Evolutionary conservation across 1,284 basidiomycete species (phyloP), one percentile per base, ranked within the genome.

Genomic region (Termitomyces sp.): DNA sequence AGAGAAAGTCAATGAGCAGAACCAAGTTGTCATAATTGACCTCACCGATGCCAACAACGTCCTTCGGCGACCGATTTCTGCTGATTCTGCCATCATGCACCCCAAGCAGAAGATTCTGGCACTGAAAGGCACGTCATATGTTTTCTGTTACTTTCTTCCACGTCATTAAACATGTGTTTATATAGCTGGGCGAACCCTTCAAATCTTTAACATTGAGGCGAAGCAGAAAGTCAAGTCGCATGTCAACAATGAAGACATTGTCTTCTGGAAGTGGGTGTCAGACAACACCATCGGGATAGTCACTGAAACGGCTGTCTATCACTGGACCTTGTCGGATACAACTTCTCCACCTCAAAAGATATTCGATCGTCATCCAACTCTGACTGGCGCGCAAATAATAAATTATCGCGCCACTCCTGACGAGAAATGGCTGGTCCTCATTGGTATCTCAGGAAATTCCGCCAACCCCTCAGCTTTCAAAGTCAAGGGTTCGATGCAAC

Each of bases 231-330:
- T 99, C 70, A 97, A 97, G 68, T 93, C 95, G 21, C 94, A 99
- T 69, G 77, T 88, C 55, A 95, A 90, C 78, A 88, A 86, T 68
- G 94, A 98, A 69, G 97, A 99, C 65, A 83, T 99, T 56, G 86
- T 91, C 39, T 99, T 97, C 74, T 99, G 97, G 97, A 97, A 96
- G 68, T 99, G 97, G 97, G 86, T 98, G 54, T 91, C 85, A 55
- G 86, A 93, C 61, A 83, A 86, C 16, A 91, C 88, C 19, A 86
- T 99, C 57, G 97, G 96, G 65, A 83, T 99, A 73, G 97, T 99
- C 66, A 98, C 96, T 34, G 94, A 97, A 57, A 83, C 88, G 1
- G 81, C 94, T 13, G 97, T 99, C 37, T 94, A 84, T 72, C 96
- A 99, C 72, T 99, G 96, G 96, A 80, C 86, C 57, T 88, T 92